These are phyloP conservation scores for Fraxinus angustifolia DNA, from an alignment of 305 asterid genomes.

Conservation along the genomic window DNA sequence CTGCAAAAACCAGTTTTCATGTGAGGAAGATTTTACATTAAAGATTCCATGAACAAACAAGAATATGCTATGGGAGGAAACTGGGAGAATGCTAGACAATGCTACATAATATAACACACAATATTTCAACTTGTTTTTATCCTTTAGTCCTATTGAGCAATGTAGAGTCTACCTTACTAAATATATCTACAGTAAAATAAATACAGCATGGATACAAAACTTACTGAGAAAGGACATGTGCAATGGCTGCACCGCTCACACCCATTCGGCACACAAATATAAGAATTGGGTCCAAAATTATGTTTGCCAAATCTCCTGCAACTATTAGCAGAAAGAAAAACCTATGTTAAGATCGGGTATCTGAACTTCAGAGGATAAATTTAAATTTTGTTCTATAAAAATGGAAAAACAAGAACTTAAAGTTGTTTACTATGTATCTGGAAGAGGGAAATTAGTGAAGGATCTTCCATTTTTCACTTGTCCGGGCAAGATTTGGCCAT, in stretches of 20 bases:
- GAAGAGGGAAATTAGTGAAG: neutral
- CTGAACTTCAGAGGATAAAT: neutral
- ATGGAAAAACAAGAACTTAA: neutral
- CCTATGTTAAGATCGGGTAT: neutral
- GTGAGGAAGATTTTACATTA: neutral
- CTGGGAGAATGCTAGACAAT: neutral
- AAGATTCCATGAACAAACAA: neutral
- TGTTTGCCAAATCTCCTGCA: slow-evolving; percentile 64
- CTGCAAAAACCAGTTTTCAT: slow-evolving; percentile 32
- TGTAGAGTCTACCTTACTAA: neutral
- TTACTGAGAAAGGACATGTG: slow-evolving; percentile 78
- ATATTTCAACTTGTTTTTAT: neutral
- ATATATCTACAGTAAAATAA: neutral
- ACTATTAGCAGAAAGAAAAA: slow-evolving; percentile 33
- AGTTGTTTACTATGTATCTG: neutral
- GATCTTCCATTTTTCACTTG: neutral
- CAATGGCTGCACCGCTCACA: slow-evolving; percentile 63
- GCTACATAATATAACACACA: neutral
- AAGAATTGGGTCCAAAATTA: slow-evolving; percentile 65
- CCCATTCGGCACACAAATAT: slow-evolving; percentile 55
- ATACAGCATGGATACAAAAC: slow-evolving; percentile 21
- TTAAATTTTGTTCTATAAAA: neutral
- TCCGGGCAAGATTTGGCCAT: neutral
- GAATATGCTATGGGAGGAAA: neutral
- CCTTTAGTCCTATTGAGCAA: neutral